phyloP scores from a whole-genome alignment of 805 yeast genomes.

The Metschnikowia bowlesiae region DNA sequence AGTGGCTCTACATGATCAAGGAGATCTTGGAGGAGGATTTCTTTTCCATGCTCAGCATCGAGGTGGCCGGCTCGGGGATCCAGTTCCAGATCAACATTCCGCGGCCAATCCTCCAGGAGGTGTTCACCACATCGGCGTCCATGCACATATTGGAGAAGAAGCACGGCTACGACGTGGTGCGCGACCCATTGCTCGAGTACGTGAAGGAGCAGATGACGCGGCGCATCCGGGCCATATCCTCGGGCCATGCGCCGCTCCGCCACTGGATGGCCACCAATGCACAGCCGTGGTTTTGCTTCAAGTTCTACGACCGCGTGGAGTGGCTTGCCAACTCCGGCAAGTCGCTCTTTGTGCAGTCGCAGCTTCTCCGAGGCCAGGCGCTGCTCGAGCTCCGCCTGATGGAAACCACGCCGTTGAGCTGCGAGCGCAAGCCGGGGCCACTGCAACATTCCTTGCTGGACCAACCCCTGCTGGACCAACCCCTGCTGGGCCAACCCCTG shows the following conservation, averaged over 20 bases:
- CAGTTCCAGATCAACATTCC: conserved; percentile 48
- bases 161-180: conserved; percentile 23
- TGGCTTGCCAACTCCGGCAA: conserved; percentile 32
- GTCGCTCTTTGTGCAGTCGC: conserved; percentile 26
- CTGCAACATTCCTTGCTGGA: neutral
- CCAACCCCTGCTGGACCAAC: too few species aligned
- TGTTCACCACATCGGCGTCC: conserved; percentile 6
- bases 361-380: conserved; percentile 33
- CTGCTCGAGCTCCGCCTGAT: conserved; percentile 56
- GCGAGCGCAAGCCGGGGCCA: conserved; percentile 15
- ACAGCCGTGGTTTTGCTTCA: conserved; percentile 51
- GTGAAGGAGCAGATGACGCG: conserved; percentile 32
- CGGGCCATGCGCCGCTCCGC: neutral
- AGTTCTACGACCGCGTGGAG: conserved; percentile 70
- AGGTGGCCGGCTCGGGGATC: conserved; percentile 44
- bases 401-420: neutral
- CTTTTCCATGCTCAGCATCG: conserved; percentile 27
- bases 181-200: conserved; percentile 31
- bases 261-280: conserved; percentile 19
- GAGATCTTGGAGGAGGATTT: conserved; percentile 39
- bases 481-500: too few species aligned
- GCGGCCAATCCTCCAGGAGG: conserved; percentile 4
- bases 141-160: conserved; percentile 12
- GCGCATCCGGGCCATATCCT: neutral
- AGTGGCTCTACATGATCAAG: conserved; percentile 61